Conservation (phyloP, 805 yeast genomes). For the Myxozyma sirexii region DNA sequence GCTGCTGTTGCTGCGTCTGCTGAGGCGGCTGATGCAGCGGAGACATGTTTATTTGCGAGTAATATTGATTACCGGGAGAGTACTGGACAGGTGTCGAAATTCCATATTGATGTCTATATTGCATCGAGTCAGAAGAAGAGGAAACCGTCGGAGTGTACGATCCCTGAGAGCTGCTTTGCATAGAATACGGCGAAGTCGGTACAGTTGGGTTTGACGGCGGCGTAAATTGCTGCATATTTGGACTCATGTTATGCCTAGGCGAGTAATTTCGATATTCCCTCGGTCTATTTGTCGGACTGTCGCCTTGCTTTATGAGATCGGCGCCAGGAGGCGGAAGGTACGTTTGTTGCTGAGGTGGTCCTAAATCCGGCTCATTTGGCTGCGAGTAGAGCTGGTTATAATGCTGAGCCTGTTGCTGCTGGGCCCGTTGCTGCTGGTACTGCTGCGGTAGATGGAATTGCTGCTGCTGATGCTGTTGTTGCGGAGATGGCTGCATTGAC, state of each 20-base stretch:
- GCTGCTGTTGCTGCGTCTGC: constrained; percentile 7
- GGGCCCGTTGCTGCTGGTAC: not conserved
- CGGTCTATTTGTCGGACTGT: constrained; percentile 20
- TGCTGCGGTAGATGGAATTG: constrained; percentile 4
- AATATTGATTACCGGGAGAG: constrained; percentile 12
- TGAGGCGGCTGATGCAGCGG: constrained; percentile 12
- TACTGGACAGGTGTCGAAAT: constrained; percentile 27
- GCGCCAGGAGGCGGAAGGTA: constrained; percentile 8
- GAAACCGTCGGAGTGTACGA: constrained; percentile 4
- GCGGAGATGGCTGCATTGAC: not conserved
- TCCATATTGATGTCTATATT: constrained; percentile 19
- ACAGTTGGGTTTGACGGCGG: constrained; percentile 6
- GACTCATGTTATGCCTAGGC: constrained; percentile 15
- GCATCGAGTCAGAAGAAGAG: not conserved
- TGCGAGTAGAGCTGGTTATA: constrained; percentile 2
- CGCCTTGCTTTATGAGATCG: not conserved
- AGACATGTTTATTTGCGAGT: constrained; percentile 12
- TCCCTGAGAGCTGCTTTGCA: not conserved
- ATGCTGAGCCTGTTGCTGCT: constrained; percentile 7
- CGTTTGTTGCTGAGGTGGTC: constrained; percentile 9
- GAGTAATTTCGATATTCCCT: constrained; percentile 23
- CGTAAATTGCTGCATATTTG: constrained; percentile 10
- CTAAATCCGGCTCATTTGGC: constrained; percentile 4
- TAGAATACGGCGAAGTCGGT: constrained; percentile 15
- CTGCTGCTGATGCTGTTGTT: constrained; percentile 15